phyloP scores from a whole-genome alignment of 805 yeast species.

The Kodamaea kakaduensis region DNA sequence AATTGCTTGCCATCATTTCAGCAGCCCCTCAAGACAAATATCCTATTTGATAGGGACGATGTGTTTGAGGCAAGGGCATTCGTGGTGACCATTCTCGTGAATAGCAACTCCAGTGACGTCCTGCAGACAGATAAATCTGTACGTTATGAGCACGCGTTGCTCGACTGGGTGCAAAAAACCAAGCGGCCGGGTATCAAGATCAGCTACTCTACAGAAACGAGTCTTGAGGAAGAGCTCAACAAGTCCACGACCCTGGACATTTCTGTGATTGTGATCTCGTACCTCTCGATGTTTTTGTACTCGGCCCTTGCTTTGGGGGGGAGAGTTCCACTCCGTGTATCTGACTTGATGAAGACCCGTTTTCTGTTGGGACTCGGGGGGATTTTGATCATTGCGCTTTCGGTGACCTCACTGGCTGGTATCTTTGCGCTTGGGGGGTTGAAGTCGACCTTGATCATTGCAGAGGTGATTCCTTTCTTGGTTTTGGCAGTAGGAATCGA shows the following conservation, averaged over 20 bases:
- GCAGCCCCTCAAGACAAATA: constrained; percentile 74
- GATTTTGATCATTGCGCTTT: constrained; percentile 70
- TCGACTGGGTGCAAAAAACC: constrained; percentile 25
- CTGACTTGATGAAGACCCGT: constrained; percentile 49
- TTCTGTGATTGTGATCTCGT: constrained; percentile 66
- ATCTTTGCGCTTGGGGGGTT: constrained; percentile 70
- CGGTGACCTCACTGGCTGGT: constrained; percentile 82
- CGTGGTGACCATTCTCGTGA: constrained; percentile 67
- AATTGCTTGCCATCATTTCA: constrained; percentile 86
- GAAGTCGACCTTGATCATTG: constrained; percentile 85
- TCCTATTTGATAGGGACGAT: constrained; percentile 54
- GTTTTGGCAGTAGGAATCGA: constrained; percentile 96
- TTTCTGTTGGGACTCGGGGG: constrained; percentile 82
- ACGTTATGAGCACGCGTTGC: constrained; percentile 74
- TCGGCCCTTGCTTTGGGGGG: constrained; percentile 74
- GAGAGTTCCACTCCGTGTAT: constrained; percentile 17
- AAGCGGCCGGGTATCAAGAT: constrained; percentile 47
- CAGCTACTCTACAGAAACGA: constrained; percentile 77
- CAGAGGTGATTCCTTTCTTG: constrained; percentile 93
- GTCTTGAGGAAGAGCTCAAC: constrained; percentile 79
- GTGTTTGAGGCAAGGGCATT: constrained; percentile 66
- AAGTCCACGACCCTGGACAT: constrained; percentile 78
- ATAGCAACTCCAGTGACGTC: constrained; percentile 45
- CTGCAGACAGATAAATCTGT: constrained; percentile 35
- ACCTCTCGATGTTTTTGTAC: constrained; percentile 80